Percentiles rank a stretch among this genome's conserved stretches.
These are phyloP conservation scores for Phoma sp. DNA, from an alignment of 2,329 filamentous ascomycete genomes.

Conservation along the genomic window DNA sequence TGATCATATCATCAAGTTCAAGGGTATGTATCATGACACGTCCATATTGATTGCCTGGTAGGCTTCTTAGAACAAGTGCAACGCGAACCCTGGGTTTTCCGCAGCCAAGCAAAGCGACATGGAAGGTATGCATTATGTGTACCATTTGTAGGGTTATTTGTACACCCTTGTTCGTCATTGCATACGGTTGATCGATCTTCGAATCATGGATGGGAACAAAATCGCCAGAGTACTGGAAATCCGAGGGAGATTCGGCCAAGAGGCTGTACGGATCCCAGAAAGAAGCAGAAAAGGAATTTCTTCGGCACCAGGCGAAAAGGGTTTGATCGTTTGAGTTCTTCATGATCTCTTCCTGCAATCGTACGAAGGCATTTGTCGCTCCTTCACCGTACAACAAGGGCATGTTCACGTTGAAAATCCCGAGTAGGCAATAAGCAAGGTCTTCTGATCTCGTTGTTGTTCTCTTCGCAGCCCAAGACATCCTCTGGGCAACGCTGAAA, in stretches of 20 bases:
- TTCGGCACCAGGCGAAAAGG: neutral
- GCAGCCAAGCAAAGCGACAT: neutral
- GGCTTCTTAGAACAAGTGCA: neutral
- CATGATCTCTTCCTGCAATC: neutral
- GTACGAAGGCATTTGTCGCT: conserved; percentile 3
- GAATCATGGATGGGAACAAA: neutral
- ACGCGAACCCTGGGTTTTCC: neutral
- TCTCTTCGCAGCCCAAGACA: neutral
- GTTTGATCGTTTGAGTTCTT: neutral
- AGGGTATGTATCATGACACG: neutral
- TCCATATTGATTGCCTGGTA: neutral
- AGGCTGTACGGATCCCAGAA: neutral
- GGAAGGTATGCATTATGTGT: neutral
- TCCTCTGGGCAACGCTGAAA: neutral
- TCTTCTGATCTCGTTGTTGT: neutral
- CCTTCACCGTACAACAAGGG: conserved; percentile 6
- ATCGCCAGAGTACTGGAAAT: neutral
- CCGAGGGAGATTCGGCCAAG: neutral
- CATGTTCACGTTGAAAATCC: conserved; percentile 21
- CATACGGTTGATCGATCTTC: neutral
- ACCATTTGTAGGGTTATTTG: neutral
- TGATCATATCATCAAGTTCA: neutral
- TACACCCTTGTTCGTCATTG: neutral
- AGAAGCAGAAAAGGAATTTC: neutral
- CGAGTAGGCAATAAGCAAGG: conserved; percentile 5